These are phyloP conservation scores for Colletotrichum sidae DNA, from an alignment of 2,329 filamentous ascomycete genomes.

Conservation along the genomic window DNA sequence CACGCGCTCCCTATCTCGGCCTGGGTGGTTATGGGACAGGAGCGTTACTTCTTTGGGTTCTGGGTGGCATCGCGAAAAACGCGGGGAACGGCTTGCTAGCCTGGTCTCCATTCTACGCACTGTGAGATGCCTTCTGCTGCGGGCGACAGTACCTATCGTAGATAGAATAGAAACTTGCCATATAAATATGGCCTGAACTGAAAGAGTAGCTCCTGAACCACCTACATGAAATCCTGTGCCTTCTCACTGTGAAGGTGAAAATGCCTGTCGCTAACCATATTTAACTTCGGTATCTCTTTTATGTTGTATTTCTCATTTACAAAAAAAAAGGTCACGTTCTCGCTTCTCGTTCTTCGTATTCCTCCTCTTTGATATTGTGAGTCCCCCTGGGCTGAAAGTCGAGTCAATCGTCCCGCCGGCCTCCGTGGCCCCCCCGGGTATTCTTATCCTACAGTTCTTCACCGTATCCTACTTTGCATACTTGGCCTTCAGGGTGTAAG, in stretches of 20 bases:
- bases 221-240: no score
- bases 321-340: no score
- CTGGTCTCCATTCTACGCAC: conserved; percentile 70
- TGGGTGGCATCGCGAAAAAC: conserved; percentile 77
- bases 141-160: conserved; percentile 39
- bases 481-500: conserved; percentile 62
- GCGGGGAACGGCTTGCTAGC: conserved; percentile 76
- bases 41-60: conserved; percentile 61
- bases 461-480: background rate
- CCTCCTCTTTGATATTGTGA: background rate
- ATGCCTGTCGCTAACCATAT: no score
- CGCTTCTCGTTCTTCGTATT: no score
- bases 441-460: background rate
- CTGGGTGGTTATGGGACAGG: conserved; percentile 44
- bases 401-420: no score
- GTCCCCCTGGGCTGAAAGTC: no score
- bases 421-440: background rate
- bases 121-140: conserved; percentile 38
- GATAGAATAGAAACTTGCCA: conserved; percentile 40
- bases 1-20: conserved; percentile 31
- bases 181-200: conserved; percentile 38
- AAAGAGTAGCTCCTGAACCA: conserved; percentile 39
- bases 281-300: no score
- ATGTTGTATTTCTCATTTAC: no score
- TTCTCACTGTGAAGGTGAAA: conserved; percentile 1